phyloP scores from a whole-genome alignment of 805 yeast species.

The Yamadazyma scolyti region DNA sequence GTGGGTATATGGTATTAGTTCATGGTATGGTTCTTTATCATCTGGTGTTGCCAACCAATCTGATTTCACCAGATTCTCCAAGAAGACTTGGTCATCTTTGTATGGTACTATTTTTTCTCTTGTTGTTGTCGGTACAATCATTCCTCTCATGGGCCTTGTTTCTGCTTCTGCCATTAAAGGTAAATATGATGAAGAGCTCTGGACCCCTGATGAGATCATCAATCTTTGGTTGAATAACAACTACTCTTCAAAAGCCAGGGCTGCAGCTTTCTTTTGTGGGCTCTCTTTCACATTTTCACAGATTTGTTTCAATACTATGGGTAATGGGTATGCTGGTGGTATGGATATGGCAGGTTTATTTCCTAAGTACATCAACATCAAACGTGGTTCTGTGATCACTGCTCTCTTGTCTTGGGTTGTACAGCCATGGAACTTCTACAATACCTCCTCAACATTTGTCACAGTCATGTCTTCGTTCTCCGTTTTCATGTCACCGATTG shows the following conservation, averaged over 20 bases:
- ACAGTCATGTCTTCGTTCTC: conserved; percentile 17
- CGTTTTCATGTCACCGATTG: conserved; percentile 16
- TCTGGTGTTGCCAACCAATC: conserved; percentile 38
- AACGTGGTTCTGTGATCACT: conserved; percentile 38
- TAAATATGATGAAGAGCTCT: conserved; percentile 32
- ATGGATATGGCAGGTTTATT: conserved; percentile 48
- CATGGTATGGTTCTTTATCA: conserved; percentile 34
- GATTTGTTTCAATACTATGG: conserved; percentile 31
- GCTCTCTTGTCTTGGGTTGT: conserved; percentile 18
- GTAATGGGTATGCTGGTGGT: conserved; percentile 53
- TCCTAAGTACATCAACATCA: conserved; percentile 41
- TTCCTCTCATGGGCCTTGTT: conserved; percentile 45
- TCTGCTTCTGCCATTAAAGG: conserved; percentile 41
- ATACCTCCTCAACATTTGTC: conserved; percentile 14
- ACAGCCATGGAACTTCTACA: conserved; percentile 19
- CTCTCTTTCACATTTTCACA: conserved; percentile 29
- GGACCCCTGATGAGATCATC: conserved; percentile 46
- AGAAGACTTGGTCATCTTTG: conserved; percentile 1
- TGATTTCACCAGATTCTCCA: conserved; percentile 35
- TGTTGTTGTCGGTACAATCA: conserved; percentile 36
- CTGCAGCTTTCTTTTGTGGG: conserved; percentile 45
- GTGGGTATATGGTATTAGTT: conserved; percentile 35
- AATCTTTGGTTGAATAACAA: conserved; percentile 36
- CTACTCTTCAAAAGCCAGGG: conserved; percentile 37
- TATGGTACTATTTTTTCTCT: conserved; percentile 29